phyloP scores from a whole-genome alignment of 139 green algal genomes.

The Microglena sp. region DNA sequence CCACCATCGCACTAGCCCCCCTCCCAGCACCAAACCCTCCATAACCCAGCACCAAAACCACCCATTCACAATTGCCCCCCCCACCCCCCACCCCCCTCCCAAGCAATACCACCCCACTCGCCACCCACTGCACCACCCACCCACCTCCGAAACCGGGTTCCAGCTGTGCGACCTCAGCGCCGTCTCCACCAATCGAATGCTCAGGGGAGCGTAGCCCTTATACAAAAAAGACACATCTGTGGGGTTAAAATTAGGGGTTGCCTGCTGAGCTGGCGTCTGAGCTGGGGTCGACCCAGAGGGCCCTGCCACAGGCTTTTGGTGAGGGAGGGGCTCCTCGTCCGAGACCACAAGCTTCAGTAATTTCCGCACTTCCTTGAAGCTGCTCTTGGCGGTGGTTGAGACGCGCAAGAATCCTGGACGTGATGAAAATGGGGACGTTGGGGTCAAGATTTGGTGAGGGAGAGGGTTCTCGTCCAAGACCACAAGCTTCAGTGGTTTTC shows the following conservation, averaged over 20 bases:
- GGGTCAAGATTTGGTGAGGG: too few relatives aligned
- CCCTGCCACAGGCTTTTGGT: too few relatives aligned
- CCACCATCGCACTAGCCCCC: not conserved
- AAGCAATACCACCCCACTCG: not conserved
- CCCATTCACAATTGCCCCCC: not conserved
- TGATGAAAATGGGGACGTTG: too few relatives aligned
- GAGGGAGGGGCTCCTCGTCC: constrained; percentile 35
- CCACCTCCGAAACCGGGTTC: constrained; percentile 2
- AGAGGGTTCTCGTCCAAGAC: constrained; percentile 60
- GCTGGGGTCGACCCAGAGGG: too few relatives aligned
- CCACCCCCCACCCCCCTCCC: not conserved
- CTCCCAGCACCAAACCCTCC: not conserved
- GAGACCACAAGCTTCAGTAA: constrained; percentile 51
- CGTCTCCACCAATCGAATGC: constrained; percentile 71
- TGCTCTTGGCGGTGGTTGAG: not conserved
- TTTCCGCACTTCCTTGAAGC: constrained; percentile 27
- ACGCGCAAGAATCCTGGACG: too few relatives aligned
- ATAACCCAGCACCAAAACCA: constrained; percentile 14
- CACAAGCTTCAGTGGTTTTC: constrained; percentile 44
- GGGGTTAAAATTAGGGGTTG: constrained; percentile 3
- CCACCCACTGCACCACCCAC: not conserved
- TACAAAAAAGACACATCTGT: constrained; percentile 30
- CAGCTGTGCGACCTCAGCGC: constrained; percentile 32
- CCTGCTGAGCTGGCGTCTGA: too few relatives aligned
- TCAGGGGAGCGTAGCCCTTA: constrained; percentile 79